Conservation (phyloP, 306 rosid species). For the Vigna reflexopilosa region DNA sequence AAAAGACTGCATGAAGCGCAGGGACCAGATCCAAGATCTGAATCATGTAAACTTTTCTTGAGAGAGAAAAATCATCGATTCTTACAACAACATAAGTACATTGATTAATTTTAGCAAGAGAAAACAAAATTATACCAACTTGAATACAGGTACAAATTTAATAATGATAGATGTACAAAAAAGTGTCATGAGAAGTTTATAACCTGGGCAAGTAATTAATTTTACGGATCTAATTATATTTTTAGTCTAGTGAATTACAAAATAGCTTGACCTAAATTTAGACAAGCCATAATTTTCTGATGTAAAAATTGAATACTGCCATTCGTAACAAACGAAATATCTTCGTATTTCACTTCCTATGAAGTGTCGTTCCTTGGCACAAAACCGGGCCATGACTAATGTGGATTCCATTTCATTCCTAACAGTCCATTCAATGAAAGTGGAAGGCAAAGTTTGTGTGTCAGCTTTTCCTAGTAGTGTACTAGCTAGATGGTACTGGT, state of each 20-base stretch:
- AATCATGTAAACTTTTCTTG: conserved; percentile 12
- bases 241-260: background rate
- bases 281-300: background rate
- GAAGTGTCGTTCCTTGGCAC: background rate
- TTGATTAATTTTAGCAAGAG: background rate
- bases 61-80: conserved; percentile 22
- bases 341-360: background rate
- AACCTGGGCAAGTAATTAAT: background rate
- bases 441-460: conserved; percentile 35
- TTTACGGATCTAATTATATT: background rate
- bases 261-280: background rate
- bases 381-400: background rate
- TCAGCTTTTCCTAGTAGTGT: conserved; percentile 45
- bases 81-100: background rate
- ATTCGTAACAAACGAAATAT: background rate
- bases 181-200: background rate
- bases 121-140: background rate
- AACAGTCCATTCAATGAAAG: conserved; percentile 26
- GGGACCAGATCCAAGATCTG: conserved; percentile 36
- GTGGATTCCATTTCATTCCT: conserved; percentile 32
- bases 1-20: background rate
- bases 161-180: background rate
- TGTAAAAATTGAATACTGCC: background rate
- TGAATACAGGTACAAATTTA: background rate
- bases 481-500: conserved; percentile 18